These are phyloP conservation scores for Cornus kousa DNA, from an alignment of 148 eudicot genomes.

Conservation along the genomic window DNA sequence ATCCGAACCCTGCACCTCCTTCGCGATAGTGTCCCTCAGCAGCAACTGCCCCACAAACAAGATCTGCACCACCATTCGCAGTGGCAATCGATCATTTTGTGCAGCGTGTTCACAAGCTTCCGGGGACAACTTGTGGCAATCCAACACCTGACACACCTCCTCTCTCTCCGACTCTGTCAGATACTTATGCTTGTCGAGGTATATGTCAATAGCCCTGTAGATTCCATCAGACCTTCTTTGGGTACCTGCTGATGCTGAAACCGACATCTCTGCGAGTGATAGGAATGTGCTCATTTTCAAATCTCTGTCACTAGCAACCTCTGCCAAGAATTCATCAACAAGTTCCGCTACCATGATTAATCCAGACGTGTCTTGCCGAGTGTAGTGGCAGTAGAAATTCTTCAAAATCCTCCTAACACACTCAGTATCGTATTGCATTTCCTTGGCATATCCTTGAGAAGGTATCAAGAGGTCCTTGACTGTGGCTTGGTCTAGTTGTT, in stretches of 20 bases:
- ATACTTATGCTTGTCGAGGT: constrained; percentile 48
- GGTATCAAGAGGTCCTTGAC: constrained; percentile 59
- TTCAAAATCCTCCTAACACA: constrained; percentile 56
- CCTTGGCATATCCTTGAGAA: constrained; percentile 39
- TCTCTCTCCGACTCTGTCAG: constrained; percentile 57
- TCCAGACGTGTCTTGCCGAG: constrained; percentile 17
- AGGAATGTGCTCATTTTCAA: constrained; percentile 36
- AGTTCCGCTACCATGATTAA: constrained; percentile 54
- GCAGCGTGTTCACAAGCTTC: constrained; percentile 68
- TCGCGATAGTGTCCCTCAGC: constrained; percentile 43
- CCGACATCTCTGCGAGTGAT: constrained; percentile 51
- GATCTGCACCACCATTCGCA: constrained; percentile 53
- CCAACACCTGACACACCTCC: constrained; percentile 52
- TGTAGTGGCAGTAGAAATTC: constrained; percentile 46
- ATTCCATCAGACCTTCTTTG: constrained; percentile 46
- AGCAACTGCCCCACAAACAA: constrained; percentile 55
- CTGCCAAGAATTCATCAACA: constrained; percentile 56
- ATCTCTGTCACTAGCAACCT: constrained; percentile 52
- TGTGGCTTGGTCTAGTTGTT: constrained; percentile 44
- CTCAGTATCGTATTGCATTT: constrained; percentile 38
- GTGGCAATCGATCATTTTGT: constrained; percentile 46
- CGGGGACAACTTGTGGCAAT: constrained; percentile 54
- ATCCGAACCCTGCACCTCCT: constrained; percentile 24
- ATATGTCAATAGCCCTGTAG: constrained; percentile 63
- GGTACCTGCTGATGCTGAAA: constrained; percentile 36